phyloP scores from a whole-genome alignment of 2,329 filamentous ascomycete species.

The Microascus cirrosus region DNA sequence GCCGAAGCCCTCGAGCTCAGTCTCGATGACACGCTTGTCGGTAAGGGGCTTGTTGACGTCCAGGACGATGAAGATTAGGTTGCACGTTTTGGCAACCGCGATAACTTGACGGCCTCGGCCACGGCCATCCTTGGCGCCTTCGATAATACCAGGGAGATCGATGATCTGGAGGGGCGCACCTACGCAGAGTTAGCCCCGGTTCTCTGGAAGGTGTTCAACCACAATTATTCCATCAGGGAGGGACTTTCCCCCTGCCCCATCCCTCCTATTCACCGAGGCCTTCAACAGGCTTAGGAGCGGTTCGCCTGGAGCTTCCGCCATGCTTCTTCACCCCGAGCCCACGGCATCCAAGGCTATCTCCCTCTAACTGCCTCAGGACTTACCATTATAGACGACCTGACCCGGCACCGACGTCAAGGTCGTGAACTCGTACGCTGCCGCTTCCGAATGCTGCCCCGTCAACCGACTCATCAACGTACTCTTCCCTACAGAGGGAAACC shows the following conservation, averaged over 20 bases:
- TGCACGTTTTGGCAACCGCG: slow-evolving; percentile 95
- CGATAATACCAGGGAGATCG: slow-evolving; percentile 96
- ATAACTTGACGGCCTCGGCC: slow-evolving; percentile 97
- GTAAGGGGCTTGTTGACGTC: slow-evolving; percentile 98
- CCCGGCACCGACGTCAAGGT: slow-evolving; percentile 95
- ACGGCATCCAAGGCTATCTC: not conserved
- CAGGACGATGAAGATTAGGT: slow-evolving; percentile 96
- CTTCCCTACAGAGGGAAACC: slow-evolving; percentile 96
- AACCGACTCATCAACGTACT: slow-evolving; percentile 92
- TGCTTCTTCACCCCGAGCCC: not conserved
- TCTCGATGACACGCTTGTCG: slow-evolving; percentile 92
- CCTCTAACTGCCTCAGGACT: slow-evolving; percentile 8
- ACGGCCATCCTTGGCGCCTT: slow-evolving; percentile 96
- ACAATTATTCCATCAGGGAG: not conserved
- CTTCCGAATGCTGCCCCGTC: slow-evolving; percentile 95
- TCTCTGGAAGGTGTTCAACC: not conserved
- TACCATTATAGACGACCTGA: slow-evolving; percentile 86
- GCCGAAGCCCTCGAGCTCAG: slow-evolving; percentile 91
- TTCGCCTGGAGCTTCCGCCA: not conserved
- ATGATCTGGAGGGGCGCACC: slow-evolving; percentile 95
- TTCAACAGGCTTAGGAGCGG: not conserved
- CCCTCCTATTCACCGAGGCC: not conserved
- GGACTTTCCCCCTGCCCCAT: not conserved
- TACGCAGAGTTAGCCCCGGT: slow-evolving; percentile 12
- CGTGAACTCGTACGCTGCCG: slow-evolving; percentile 95